A percentile compares a stretch with the other conserved stretches of the same genome.
Evolutionary conservation across 306 rosid species (phyloP).

Genomic region (Lathyrus aphaca): DNA sequence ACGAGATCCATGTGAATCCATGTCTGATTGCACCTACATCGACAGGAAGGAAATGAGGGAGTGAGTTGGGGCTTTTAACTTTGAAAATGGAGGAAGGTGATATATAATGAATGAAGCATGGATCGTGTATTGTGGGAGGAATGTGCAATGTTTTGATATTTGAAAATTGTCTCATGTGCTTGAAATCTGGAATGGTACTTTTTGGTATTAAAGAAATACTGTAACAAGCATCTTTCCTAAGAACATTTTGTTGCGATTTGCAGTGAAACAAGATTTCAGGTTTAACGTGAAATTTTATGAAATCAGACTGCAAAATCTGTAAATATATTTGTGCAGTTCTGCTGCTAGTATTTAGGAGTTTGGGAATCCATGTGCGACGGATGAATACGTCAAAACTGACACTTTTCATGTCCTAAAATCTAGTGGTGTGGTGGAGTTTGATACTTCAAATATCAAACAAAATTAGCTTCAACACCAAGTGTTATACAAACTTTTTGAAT

Average conservation of each 20-base stretch:
- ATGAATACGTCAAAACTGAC: background rate
- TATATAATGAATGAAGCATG: background rate
- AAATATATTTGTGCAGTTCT: background rate
- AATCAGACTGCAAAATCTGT: background rate
- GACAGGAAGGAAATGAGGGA: background rate
- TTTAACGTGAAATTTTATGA: background rate
- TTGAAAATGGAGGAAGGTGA: background rate
- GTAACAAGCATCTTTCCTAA: background rate
- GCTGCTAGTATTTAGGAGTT: background rate
- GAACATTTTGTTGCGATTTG: background rate
- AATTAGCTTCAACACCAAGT: background rate
- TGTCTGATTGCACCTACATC: conserved; percentile 4
- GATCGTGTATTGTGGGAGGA: background rate
- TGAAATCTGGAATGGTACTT: background rate
- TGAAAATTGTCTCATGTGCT: background rate
- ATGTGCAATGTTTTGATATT: conserved; percentile 2
- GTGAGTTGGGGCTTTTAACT: too few species aligned
- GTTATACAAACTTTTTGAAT: too few species aligned
- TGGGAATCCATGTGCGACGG: background rate
- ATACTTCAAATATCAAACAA: background rate
- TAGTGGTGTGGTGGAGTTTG: background rate
- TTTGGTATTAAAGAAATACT: background rate
- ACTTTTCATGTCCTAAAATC: background rate
- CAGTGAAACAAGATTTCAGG: too few species aligned
- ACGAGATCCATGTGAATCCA: conserved; percentile 51